A percentile compares a stretch with the other conserved stretches of the same genome.
These are phyloP conservation scores for Geotrichum siamense DNA, from an alignment of 1,139 yeast genomes.

Conservation along the genomic window DNA sequence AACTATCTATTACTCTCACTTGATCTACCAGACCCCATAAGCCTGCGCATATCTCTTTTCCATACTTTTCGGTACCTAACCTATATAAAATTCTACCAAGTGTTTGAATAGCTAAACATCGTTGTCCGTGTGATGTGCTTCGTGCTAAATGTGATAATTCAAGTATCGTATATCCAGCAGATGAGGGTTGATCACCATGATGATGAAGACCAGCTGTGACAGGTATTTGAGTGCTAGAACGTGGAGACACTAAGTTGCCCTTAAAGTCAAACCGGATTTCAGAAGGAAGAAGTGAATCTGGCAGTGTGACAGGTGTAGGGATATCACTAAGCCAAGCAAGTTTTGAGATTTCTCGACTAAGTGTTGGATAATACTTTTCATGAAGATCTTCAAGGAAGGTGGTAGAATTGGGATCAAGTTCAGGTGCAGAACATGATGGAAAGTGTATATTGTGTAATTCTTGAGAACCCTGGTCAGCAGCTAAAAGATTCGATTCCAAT, in stretches of 20 bases:
- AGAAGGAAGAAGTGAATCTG: constrained; percentile 34
- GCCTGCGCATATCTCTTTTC: constrained; percentile 50
- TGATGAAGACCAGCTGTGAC: constrained; percentile 77
- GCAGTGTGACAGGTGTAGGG: constrained; percentile 24
- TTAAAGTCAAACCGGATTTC: constrained; percentile 80
- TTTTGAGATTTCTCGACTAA: constrained; percentile 75
- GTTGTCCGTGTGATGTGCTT: constrained; percentile 75
- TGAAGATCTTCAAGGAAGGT: constrained; percentile 72
- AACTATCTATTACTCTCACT: constrained; percentile 59
- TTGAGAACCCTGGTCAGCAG: constrained; percentile 6
- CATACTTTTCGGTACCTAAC: constrained; percentile 46
- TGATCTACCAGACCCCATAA: constrained; percentile 70
- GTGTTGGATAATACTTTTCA: constrained; percentile 79
- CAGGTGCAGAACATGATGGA: constrained; percentile 11
- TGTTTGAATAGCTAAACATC: constrained; percentile 79
- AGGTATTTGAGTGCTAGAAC: constrained; percentile 40
- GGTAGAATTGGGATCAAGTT: constrained; percentile 44
- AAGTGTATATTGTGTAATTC: constrained; percentile 16
- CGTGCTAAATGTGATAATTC: constrained; percentile 77
- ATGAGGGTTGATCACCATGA: constrained; percentile 78
- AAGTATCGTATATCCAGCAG: constrained; percentile 85
- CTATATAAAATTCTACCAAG: constrained; percentile 81
- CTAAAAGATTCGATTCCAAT: constrained; percentile 12
- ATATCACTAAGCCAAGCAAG: constrained; percentile 84
- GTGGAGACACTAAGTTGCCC: constrained; percentile 64